Evolutionary conservation across 345 rosid species (phyloP), one percentile per base, ranked within the genome.

Genomic region (Hibiscus tridactylites): DNA sequence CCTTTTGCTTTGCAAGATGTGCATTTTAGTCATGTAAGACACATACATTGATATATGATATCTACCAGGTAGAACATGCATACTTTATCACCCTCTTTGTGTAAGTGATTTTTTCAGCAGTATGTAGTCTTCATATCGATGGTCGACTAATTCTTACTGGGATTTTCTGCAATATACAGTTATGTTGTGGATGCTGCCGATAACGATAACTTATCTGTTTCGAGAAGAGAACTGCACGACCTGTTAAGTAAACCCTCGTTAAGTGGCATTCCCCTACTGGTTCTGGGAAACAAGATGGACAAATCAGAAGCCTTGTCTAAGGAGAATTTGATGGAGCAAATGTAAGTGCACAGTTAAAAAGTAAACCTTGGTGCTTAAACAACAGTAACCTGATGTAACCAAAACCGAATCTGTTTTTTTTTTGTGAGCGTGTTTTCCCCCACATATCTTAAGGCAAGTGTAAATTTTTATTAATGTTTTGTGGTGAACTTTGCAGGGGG

Each of bases 111-210:
- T 58, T 21, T 37, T 50, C 7, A 74, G 31, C 9, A 28, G 47
- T 39, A 65, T 31, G 71, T 21, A 28, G 6, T 52, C 47, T 16
- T 26, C 0, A 50, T 67, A 47, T 28, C 16, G 59, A 65, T 31
- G 24, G 19, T 61, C 29, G 7, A 35, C 59, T n/a, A 16, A 47
- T 61, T 59, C 53, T 72, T 52, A 49, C 70, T 52, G 33, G 31
- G 50, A 73, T 37, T 70, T 58, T 71, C 67, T 77, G 61, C 24
- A n/a, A 24, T 78, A 53, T 75, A 64, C 80, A 87, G 94, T 42
- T 89, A 87, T 44, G 95, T 89, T 9, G 90, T 87, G 62, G 95
- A 87, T 77, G 88, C 88, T 68, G 90, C 88, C 33, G 95, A 89
- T 81, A 67, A 50, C 57, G 95, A 87, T 16, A 89, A 89, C 79